Evolutionary conservation across 2,329 filamentous ascomycete genomes (phyloP).

Genomic region (Fusarium begoniae): DNA sequence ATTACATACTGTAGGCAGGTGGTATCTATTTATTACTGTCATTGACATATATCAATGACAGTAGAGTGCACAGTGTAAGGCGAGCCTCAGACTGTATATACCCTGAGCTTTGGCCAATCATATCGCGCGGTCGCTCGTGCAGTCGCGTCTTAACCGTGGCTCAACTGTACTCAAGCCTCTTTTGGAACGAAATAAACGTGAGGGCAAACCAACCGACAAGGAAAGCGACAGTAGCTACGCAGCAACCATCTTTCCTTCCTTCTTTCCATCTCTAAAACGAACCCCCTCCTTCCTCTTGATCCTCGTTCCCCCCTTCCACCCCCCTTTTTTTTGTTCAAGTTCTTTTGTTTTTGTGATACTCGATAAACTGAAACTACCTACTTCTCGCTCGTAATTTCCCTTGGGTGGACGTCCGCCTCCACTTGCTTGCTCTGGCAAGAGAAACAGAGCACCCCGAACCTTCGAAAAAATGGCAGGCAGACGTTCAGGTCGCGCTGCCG

Average conservation of each 20-base stretch:
- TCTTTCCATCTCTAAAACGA: constrained; percentile 7
- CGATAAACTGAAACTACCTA: constrained; percentile 19
- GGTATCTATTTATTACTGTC: not conserved
- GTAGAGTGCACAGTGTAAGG: constrained; percentile 6
- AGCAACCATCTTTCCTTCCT: constrained; percentile 12
- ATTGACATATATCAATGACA: not conserved
- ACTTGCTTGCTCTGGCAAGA: constrained; percentile 19
- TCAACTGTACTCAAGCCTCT: constrained; percentile 33
- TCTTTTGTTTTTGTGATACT: constrained; percentile 27
- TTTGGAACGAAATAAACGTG: constrained; percentile 21
- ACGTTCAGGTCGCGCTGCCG: constrained; percentile 63
- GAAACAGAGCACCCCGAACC: constrained; percentile 4
- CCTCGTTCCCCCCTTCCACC: not conserved
- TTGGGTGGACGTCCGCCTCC: constrained; percentile 26
- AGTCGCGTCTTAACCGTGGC: constrained; percentile 43
- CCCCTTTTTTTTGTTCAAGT: constrained; percentile 6
- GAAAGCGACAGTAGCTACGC: constrained; percentile 15
- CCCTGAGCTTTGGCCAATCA: constrained; percentile 40
- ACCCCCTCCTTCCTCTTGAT: constrained; percentile 13
- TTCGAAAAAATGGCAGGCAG: constrained; percentile 50
- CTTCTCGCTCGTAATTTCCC: constrained; percentile 21
- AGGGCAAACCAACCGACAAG: constrained; percentile 21
- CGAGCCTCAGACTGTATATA: not conserved
- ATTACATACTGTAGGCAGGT: not conserved
- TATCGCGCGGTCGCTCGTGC: constrained; percentile 14